phyloP scores from a whole-genome alignment of 495 filamentous ascomycete species.

The Aspergillus nidulans region DNA sequence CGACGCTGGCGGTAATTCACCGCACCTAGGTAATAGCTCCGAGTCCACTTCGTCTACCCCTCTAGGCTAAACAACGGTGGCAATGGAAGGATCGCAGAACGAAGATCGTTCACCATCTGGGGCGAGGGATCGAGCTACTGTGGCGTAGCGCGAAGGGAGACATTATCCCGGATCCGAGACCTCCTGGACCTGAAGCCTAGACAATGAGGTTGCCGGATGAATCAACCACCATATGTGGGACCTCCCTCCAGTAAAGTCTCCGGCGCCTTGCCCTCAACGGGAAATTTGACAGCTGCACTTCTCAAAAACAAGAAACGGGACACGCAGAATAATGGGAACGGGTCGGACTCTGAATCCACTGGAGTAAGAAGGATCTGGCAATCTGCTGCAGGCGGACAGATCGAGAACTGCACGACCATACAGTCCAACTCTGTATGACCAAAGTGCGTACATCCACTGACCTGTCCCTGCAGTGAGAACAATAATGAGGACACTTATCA shows the following conservation, averaged over 20 bases:
- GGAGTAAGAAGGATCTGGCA: background rate
- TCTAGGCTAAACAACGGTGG: constrained; percentile 1
- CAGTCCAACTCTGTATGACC: background rate
- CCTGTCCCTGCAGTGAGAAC: background rate
- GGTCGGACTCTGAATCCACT: background rate
- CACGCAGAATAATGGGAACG: background rate
- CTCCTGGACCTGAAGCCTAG: background rate
- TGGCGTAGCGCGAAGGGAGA: background rate
- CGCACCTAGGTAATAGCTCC: background rate
- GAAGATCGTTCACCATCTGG: background rate
- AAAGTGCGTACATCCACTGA: background rate
- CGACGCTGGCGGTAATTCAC: background rate
- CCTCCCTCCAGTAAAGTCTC: constrained; percentile 28
- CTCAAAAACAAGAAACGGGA: constrained; percentile 8
- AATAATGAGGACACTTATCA: background rate
- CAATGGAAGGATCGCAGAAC: background rate
- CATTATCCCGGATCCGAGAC: background rate
- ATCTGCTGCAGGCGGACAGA: constrained; percentile 3
- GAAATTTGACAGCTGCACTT: constrained; percentile 33
- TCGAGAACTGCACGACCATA: background rate
- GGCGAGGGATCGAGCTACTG: background rate
- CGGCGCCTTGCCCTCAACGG: constrained; percentile 30
- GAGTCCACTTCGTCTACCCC: background rate
- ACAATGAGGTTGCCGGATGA: constrained; percentile 11
- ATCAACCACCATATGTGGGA: constrained; percentile 19